phyloP scores from a whole-genome alignment of 805 yeast species.

The Wickerhamomyces bovis region DNA sequence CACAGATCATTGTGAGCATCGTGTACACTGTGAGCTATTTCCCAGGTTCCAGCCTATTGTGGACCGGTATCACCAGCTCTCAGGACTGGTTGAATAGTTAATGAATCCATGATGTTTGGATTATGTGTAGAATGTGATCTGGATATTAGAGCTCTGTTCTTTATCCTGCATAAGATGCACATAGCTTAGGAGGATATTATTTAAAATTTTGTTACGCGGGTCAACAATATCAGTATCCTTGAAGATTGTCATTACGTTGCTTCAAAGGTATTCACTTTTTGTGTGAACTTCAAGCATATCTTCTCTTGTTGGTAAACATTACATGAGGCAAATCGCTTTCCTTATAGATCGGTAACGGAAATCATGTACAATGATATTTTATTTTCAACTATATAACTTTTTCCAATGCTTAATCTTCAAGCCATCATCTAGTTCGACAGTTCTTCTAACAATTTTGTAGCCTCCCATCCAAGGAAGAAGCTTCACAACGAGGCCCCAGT shows the following conservation, averaged over 20 bases:
- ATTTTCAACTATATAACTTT: background rate
- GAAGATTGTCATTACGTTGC: too few species aligned
- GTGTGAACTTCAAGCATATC: too few species aligned
- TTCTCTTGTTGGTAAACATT: too few species aligned
- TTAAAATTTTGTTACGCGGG: too few species aligned
- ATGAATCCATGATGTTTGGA: background rate
- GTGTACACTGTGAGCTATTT: background rate
- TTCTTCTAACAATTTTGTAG: slow-evolving; percentile 5
- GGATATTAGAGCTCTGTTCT: too few species aligned
- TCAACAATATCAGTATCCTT: too few species aligned
- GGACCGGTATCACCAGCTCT: background rate
- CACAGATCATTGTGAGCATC: background rate
- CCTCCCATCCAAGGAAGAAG: slow-evolving; percentile 12
- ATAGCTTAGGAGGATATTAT: too few species aligned
- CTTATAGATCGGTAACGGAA: too few species aligned
- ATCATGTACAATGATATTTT: too few species aligned
- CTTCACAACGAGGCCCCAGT: slow-evolving; percentile 9
- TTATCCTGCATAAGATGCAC: too few species aligned
- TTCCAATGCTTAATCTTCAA: slow-evolving; percentile 9
- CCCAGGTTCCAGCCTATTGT: background rate
- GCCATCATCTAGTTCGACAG: slow-evolving; percentile 4
- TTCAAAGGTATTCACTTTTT: too few species aligned
- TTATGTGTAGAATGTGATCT: background rate
- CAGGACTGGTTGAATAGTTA: background rate
- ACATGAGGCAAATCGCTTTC: too few species aligned